phyloP scores from a whole-genome alignment of 108 stramenopile species.

The Cyclotella baltica region DNA sequence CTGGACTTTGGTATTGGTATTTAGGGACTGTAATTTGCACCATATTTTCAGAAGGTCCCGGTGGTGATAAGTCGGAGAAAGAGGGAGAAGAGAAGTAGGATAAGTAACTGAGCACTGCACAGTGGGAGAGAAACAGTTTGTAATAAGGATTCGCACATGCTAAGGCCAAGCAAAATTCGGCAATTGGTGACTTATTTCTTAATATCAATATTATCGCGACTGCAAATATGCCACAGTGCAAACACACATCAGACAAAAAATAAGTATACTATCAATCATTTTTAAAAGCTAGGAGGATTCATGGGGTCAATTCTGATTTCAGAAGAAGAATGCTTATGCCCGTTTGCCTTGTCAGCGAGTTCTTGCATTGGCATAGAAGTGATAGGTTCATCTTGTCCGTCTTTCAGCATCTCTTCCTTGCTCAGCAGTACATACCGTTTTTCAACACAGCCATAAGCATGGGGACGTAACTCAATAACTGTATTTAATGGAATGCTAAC shows the following conservation, averaged over 20 bases:
- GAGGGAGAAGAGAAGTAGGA: background rate
- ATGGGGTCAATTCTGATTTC: conserved; percentile 36
- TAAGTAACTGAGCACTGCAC: background rate
- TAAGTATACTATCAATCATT: background rate
- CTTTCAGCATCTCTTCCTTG: conserved; percentile 89
- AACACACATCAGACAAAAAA: background rate
- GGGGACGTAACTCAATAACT: conserved; percentile 95
- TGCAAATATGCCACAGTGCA: background rate
- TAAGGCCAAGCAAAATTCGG: too few species aligned
- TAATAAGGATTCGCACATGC: background rate
- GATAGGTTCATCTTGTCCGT: conserved; percentile 93
- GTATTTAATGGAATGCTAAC: conserved; percentile 97
- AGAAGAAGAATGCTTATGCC: background rate
- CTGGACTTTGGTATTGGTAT: too few species aligned
- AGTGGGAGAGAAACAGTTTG: background rate
- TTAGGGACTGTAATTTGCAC: conserved; percentile 54
- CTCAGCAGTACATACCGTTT: conserved; percentile 90
- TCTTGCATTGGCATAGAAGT: conserved; percentile 80
- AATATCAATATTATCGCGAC: background rate
- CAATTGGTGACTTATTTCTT: too few species aligned
- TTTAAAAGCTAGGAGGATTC: conserved; percentile 55
- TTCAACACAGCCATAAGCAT: conserved; percentile 96
- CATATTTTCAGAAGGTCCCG: conserved; percentile 37
- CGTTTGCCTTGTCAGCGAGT: conserved; percentile 16
- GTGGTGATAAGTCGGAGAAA: background rate